Percentiles rank a stretch among this genome's conserved stretches.
These are phyloP conservation scores for Paecilomyces dactylethromorphus DNA, from an alignment of 2,329 filamentous ascomycete species.

Conservation along the genomic window DNA sequence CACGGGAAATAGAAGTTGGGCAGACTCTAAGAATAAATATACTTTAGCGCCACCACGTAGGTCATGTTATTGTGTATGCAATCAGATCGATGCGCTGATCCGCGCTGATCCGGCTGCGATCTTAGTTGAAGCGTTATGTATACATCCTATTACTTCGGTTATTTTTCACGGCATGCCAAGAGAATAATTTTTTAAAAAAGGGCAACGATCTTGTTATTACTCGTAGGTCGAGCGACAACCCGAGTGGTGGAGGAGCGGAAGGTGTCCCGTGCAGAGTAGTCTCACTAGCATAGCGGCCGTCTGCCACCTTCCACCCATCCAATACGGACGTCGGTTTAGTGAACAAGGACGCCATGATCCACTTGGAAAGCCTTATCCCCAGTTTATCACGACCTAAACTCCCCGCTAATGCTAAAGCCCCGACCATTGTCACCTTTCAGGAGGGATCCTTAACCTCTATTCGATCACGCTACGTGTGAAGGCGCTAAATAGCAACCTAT, in stretches of 20 bases:
- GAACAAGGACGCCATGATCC: not conserved
- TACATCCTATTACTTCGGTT: too few species aligned
- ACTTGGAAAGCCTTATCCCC: not conserved
- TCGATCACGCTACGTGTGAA: not conserved
- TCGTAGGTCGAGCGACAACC: too few species aligned
- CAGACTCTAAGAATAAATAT: too few species aligned
- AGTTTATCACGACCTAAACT: slow-evolving; percentile 1
- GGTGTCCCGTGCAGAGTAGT: not conserved
- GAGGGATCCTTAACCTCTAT: slow-evolving; percentile 3
- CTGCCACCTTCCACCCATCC: not conserved
- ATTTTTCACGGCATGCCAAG: too few species aligned
- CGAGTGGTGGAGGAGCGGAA: not conserved
- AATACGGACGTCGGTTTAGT: not conserved
- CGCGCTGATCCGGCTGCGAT: too few species aligned
- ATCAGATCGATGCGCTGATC: too few species aligned
- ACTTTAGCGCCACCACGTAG: too few species aligned
- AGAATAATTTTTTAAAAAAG: not conserved
- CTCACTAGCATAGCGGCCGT: not conserved
- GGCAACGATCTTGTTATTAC: too few species aligned
- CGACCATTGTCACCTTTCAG: slow-evolving; percentile 6
- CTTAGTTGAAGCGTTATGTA: too few species aligned
- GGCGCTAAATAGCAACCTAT: slow-evolving; percentile 2
- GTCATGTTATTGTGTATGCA: too few species aligned
- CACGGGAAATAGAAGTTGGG: too few species aligned
- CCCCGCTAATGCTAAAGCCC: slow-evolving; percentile 9